Conservation (phyloP, 2,329 filamentous ascomycete species). For the Calonectria leucothoes region DNA sequence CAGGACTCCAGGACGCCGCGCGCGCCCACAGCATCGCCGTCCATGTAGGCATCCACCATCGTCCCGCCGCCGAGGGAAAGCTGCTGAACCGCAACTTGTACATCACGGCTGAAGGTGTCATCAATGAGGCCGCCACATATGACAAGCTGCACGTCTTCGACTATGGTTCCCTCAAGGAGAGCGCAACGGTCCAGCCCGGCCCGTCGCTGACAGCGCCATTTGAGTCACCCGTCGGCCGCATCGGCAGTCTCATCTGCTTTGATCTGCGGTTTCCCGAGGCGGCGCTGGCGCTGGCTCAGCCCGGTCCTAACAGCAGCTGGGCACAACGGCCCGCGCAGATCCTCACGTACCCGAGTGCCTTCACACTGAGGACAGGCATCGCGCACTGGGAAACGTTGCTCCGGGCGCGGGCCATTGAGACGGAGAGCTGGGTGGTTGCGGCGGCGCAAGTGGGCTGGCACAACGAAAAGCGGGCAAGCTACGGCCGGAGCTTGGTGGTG, state of each 20-base stretch:
- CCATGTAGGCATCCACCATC: constrained; percentile 90
- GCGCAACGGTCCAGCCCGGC: constrained; percentile 75
- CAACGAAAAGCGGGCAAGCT: constrained; percentile 82
- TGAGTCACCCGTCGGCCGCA: constrained; percentile 76
- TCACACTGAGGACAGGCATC: constrained; percentile 85
- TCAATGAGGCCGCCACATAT: constrained; percentile 65
- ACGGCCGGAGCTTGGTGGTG: constrained; percentile 87
- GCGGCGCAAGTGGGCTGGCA: constrained; percentile 82
- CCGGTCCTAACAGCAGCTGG: constrained; percentile 46
- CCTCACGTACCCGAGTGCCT: constrained; percentile 89
- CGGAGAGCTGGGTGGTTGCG: constrained; percentile 87
- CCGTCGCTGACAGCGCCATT: constrained; percentile 74
- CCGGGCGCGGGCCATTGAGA: constrained; percentile 86
- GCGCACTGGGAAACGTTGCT: constrained; percentile 89
- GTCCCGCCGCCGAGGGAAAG: constrained; percentile 46
- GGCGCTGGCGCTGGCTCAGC: constrained; percentile 71
- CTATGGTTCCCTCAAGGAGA: constrained; percentile 63
- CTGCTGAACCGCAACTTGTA: constrained; percentile 66
- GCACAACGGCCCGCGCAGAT: constrained; percentile 70
- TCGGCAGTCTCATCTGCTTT: constrained; percentile 90
- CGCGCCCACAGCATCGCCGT: constrained; percentile 73
- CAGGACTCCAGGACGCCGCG: constrained; percentile 78
- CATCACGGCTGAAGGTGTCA: constrained; percentile 57
- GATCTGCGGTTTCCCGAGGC: constrained; percentile 88
- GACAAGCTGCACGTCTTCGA: constrained; percentile 96